Base-by-base conservation (phyloP, 192 early-diverging fungal genomes). In the Pilaira anomala region DNA sequence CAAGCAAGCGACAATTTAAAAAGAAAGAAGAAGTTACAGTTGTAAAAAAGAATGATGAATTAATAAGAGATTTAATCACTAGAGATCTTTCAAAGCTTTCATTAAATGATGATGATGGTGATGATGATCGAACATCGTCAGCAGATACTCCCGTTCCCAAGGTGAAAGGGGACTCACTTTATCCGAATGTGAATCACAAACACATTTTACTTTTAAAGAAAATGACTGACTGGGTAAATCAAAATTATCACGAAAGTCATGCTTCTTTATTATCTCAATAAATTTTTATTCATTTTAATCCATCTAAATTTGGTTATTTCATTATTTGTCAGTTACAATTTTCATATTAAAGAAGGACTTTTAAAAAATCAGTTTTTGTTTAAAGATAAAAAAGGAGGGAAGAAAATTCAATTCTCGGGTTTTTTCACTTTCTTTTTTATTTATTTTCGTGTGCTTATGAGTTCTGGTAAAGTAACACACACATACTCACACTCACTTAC, bases 171-270 rank as follows among this genome's bases (percentile, higher is more conserved):
- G 40, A 59, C 41, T 21, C 59, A 3, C 59, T 46, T 29, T 61
- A 61, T 61, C 59, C 59, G 1, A 48, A 21, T 13, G 33, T 36
- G 33, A 36, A 36, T 36, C 6, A 36, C 11, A 26, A 18, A 7
- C 62, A 52, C 8, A 9, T 46, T 29, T 22, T 39, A 40, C 22
- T 63, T 25, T n/a, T 63, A 53, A 33, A 63, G 30, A 30, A 63
- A 40, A 52, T 63, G 16, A 52, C 33, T 16, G 11, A 25, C 2
- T 63, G 62, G 62, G 33, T 63, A 2, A 63, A 63, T 41, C 33
- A 41, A 41, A 39, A 29, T 9, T 63, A 61, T n/a, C 19, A 36
- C 25, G 11, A 36, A 36, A 36, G 11, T 5, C 11, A 36, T 36
- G 6, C 33, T 36, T 36, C n/a, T n/a, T n/a, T n/a, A n/a, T n/a